Evolutionary conservation across 345 rosid species (phyloP).

Genomic region (Euphorbia peplus): DNA sequence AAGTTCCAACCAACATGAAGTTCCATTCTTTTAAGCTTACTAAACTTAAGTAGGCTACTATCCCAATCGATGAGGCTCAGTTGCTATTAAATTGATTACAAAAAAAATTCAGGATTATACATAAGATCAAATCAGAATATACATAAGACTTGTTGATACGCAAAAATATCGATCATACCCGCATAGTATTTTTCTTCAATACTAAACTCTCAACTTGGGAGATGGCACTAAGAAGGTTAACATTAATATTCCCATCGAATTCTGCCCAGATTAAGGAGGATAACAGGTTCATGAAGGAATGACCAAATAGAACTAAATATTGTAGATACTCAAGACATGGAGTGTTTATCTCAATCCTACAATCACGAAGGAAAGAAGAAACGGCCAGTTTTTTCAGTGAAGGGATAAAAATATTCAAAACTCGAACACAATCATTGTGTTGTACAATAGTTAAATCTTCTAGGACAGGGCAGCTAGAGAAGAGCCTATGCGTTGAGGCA

Average conservation of each 20-base stretch:
- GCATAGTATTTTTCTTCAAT: background rate
- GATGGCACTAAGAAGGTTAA: background rate
- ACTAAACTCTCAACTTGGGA: background rate
- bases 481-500: background rate
- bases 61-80: background rate
- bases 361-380: background rate
- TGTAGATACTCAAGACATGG: no score
- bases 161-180: background rate
- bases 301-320: no score
- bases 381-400: background rate
- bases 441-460: background rate
- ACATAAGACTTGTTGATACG: background rate
- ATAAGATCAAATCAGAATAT: background rate
- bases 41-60: no score
- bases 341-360: background rate
- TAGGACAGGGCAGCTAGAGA: conserved; percentile 9
- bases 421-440: background rate
- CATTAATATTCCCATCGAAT: background rate
- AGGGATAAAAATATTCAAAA: background rate
- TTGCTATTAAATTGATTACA: background rate
- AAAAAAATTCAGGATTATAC: background rate
- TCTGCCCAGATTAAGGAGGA: background rate
- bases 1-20: no score
- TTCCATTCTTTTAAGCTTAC: no score
- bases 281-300: background rate